Base-by-base conservation (phyloP, 1,139 yeast species). In the Saccharomyces hybrid region DNA sequence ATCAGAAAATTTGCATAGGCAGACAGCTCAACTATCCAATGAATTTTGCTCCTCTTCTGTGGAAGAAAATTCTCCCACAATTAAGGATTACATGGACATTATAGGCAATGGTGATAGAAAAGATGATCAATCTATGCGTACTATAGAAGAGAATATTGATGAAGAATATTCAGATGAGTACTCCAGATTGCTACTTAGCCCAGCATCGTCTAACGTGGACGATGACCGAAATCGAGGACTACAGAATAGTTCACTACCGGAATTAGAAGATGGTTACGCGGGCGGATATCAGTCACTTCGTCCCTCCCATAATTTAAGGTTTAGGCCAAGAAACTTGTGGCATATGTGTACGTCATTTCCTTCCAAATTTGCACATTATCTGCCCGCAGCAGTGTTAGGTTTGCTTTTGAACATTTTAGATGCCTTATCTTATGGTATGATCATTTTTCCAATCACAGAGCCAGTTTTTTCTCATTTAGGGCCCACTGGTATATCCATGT, bases 381-480 rank as follows among this genome's bases (percentile, higher is more conserved):
- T 72, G 34, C 77, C 77, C 2, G 68, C 96, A 0, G 97, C 91
- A 5, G 79, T 89, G 49, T 74, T 93, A 47, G 99, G 99, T 0
- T 77, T 90, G 0, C 73, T 93, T 50, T 75, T 93, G 50, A 93
- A 93, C 66, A 86, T 93, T 51, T 78, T 93, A 54, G 99, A 93
- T 71, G 99, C 96, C 0, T 77, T 93, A 52, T 89, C 97, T 0
- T 93, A 93, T 68, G 99, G 99, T 49, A 91, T 93, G 97, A 91
- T 93, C 66, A 82, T 93, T 76, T 93, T 93, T 73, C 99, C 99
- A 0, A 78, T 91, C 31, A 84, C 95, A 47, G 91, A 86, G 58
- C 80, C 90, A 0, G 70, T 86, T 0, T 93, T 93, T 68, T 75
- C 90, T 0, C 75, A 79, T 11, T 73, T 93, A 65, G 98, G 95